Base-by-base conservation (phyloP, 495 filamentous ascomycete genomes). In the Corynascus novoguineensis region DNA sequence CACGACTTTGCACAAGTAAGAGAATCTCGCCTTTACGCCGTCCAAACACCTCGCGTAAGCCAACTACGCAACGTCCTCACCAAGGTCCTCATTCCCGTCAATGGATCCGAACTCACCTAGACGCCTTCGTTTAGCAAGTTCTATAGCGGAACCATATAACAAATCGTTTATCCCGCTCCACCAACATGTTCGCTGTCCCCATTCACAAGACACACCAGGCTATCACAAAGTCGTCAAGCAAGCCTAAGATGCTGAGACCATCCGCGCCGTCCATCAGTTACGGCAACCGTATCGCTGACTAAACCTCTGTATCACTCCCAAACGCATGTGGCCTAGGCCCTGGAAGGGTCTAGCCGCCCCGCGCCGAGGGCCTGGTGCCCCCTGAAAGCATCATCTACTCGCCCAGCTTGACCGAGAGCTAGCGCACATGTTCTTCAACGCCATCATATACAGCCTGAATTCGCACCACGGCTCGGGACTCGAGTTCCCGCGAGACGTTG, bases 341-440 rank as follows among this genome's bases (percentile, higher is more conserved):
- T 6, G 71, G 76, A 14, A 77, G 64, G 32, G 72, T 89, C 35
- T 82, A 80, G 74, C 73, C 95, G 12, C 86, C 84, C 2, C 83
- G 86, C 50, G 85, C 75, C 4, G 80, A 84, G 46, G 86, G 93
- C 41, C 72, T 96, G 41, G 74, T 92, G 12, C 92, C 93, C n/a
- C 93, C 93, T 2, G 88, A 86, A 62, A 90, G 84, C 5, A 95
- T 98, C 56, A 88, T 98, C 68, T 97, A 97, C 72, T 88, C 85
- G n/a, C 85, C 4, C 93, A 98, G 67, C 76, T 98, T 12, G 93
- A 98, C 66, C 90, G 92, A 60, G 92, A 97, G 67, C 71, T 98
- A n/a, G 90, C 93, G 60, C 88, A 92, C 62, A 96, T 97, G 87
- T 97, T 97, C 65, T 86, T 88, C 49, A 98, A 98, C 64, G 92